Percentiles rank a stretch among this genome's conserved stretches.
Evolutionary conservation across 768 basidiomycete species (phyloP).

Genomic region (Cantharellus anzutake): DNA sequence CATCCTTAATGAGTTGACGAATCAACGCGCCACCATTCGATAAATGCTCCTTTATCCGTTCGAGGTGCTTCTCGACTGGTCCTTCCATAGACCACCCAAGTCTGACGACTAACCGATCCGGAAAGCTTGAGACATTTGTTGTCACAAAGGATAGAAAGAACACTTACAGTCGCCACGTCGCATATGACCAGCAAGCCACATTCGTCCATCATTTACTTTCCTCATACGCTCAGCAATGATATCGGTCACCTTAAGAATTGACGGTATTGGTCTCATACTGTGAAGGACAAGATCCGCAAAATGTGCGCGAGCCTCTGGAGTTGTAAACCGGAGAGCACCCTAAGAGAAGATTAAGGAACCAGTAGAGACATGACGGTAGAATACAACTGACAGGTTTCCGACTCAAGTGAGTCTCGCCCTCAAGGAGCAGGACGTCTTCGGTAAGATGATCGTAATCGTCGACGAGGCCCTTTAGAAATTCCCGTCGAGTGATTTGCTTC

Average conservation of each 20-base stretch:
- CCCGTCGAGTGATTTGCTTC: conserved; percentile 19
- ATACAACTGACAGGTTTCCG: conserved; percentile 18
- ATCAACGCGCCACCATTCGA: conserved; percentile 13
- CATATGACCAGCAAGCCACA: conserved; percentile 12
- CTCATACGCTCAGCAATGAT: conserved; percentile 19
- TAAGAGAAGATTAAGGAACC: conserved; percentile 6
- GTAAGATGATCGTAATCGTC: conserved; percentile 22
- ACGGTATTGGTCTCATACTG: conserved; percentile 15
- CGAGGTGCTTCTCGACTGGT: conserved; percentile 20
- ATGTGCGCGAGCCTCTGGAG: conserved; percentile 15
- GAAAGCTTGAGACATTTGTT: background rate
- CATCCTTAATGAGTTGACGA: background rate
- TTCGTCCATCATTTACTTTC: conserved; percentile 8
- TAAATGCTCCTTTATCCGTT: conserved; percentile 17
- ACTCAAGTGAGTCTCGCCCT: conserved; percentile 22
- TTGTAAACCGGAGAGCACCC: conserved; percentile 20
- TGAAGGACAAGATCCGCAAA: conserved; percentile 19
- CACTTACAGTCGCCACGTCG: conserved; percentile 10
- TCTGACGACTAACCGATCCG: conserved; percentile 10
- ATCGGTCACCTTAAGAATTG: conserved; percentile 16
- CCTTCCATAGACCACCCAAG: conserved; percentile 20
- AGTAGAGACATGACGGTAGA: background rate
- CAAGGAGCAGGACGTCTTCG: conserved; percentile 23
- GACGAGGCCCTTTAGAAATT: conserved; percentile 21
- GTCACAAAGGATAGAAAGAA: background rate